Base-by-base conservation (phyloP, 2,329 filamentous ascomycete species). In the Cercospora brassicicola region DNA sequence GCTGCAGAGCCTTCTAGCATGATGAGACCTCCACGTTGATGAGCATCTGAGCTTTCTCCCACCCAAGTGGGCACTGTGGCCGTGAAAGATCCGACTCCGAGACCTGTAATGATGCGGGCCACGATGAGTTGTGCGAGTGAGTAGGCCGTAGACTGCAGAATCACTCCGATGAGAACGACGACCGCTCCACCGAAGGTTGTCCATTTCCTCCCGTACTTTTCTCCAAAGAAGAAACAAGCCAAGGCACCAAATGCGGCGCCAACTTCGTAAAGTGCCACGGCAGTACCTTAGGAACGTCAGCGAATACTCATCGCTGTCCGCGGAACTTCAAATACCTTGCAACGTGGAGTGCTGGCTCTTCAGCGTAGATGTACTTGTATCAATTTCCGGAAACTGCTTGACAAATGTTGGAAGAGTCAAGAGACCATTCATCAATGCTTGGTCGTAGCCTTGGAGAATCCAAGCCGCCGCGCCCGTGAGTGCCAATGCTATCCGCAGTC, bases 71-170 rank as follows among this genome's bases (percentile, higher is more conserved):
- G 72, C n/a, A 73, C 53, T 4, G 70, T 74, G 2, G 73, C 70
- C 2, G 73, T 73, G 66, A 73, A 73, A n/a, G 67, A 65, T 11
- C 73, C 74, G 7, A 84, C 84, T 10, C 84, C 85, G 60, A 86
- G 75, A 65, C 69, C 70, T 7, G 84, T 85, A 57, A 86, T 79
- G 15, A 83, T 80, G 59, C 84, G 80, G 11, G 84, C 84, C 59
- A 85, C 75, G 66, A 85, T 84, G 74, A 85, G 83, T 69, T 86
- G 84, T 11, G 82, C 81, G 1, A 77, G 62, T 0, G 80, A 78
- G 15, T 78, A 78, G 1, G 76, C 59, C 7, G 77, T 74, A 11
- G 79, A 70, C 59, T 82, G 81, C 4, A 82, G 78, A 30, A 81
- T 73, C 1, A 79, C 78, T 11, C 81, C 81, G 10, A 82, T 61